Evolutionary conservation across 2,329 filamentous ascomycete species (phyloP).

Genomic region (Phoma herbarum): DNA sequence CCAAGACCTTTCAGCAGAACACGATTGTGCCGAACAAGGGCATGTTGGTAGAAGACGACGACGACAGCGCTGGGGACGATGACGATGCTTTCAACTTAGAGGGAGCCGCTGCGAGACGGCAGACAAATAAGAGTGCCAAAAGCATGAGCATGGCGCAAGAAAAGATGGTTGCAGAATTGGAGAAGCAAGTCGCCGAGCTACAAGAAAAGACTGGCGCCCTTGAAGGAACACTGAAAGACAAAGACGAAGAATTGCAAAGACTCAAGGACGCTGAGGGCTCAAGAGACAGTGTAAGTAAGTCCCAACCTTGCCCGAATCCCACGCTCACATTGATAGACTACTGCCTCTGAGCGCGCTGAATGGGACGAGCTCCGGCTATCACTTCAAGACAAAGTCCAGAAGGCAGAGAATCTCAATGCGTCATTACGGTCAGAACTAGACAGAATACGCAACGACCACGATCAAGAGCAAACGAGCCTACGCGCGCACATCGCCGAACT

Average conservation of each 20-base stretch:
- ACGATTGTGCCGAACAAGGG: constrained; percentile 98
- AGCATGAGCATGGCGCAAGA: constrained; percentile 47
- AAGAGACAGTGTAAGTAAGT: constrained; percentile 53
- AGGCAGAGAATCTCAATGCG: constrained; percentile 80
- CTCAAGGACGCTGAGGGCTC: constrained; percentile 67
- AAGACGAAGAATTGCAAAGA: constrained; percentile 73
- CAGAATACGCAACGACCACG: constrained; percentile 73
- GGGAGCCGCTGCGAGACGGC: constrained; percentile 50
- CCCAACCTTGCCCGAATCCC: constrained; percentile 1
- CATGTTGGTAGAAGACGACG: constrained; percentile 92
- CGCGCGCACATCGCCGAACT: constrained; percentile 69
- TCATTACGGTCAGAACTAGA: constrained; percentile 82
- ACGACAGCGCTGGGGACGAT: constrained; percentile 62
- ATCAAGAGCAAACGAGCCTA: constrained; percentile 68
- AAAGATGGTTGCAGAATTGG: constrained; percentile 74
- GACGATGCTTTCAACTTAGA: constrained; percentile 71
- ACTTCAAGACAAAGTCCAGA: constrained; percentile 76
- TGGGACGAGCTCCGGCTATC: constrained; percentile 71
- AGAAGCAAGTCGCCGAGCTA: constrained; percentile 77
- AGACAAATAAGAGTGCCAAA: constrained; percentile 56
- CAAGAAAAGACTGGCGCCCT: constrained; percentile 76
- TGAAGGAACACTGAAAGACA: constrained; percentile 73
- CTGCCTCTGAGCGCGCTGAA: constrained; percentile 72
- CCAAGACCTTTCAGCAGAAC: constrained; percentile 92
- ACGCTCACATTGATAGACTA: constrained; percentile 48